Evolutionary conservation across 2,329 filamentous ascomycete species (phyloP), one percentile per base, ranked within the genome.

Genomic region (Fonsecaea multimorphosa): DNA sequence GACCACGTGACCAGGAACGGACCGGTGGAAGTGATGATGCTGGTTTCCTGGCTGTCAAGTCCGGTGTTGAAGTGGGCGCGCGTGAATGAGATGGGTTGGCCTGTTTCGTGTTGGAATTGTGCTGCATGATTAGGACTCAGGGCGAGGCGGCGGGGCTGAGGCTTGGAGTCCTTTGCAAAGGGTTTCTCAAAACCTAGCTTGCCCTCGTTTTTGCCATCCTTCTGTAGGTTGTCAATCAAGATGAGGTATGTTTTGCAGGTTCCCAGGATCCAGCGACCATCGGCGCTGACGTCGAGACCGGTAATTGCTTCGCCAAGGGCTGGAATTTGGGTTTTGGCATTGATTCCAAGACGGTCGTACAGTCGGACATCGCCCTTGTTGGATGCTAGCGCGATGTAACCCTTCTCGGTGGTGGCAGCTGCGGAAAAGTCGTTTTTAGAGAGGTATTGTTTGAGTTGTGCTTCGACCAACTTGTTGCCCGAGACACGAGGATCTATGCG

Each of bases 371-470:
- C 95, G 72, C 95, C 95, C 83, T 99, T 99, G 82, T 96, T 96
- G 60, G 93, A 97, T 0, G 95, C 94, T 7, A 99, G 93, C 3
- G 95, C 95, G 70, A 99, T 93, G 75, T 97, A 96, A 11, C 95
- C 95, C 80, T 98, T 94, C 74, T 96, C 93, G 0, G 95, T 99
- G 0, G 95, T 98, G 4, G 95, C 92, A 31, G 96, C 86, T 14
- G 94, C 90, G 0, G 93, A 97, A 79, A 99, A 99, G 74, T 96
- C 93, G 74, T 98, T 98, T 86, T 98, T 98, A 73, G 93, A 96
- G 12, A 85, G 88, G 76, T 99, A 99, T 77, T 98, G 94, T 83
- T 99, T 98, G 73, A 98, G 85, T 72, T 98, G 89, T 7, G 90
- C 85, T 69, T 97, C 93, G 16, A 98, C 95, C 53, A 99, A 87